Conservation (phyloP, 1,139 yeast genomes). For the Taphrina pruni region DNA sequence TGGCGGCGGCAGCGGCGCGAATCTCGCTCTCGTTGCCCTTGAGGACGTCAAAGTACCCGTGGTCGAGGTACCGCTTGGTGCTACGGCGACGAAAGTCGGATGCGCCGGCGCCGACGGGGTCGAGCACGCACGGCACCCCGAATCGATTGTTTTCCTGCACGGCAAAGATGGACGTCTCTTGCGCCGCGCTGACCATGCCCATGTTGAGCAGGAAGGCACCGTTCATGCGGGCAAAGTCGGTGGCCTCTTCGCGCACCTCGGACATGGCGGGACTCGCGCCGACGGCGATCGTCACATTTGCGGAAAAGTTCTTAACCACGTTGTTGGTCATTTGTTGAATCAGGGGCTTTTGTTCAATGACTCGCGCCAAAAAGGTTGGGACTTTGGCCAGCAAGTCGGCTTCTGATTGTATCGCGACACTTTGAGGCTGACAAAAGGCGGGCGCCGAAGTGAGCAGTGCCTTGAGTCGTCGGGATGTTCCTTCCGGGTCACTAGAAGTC, state of each 20-base stretch:
- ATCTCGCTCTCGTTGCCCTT: slow-evolving; percentile 93
- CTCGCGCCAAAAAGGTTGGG: neutral
- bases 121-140: slow-evolving; percentile 72
- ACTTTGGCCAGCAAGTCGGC: slow-evolving; percentile 5
- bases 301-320: slow-evolving; percentile 88
- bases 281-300: slow-evolving; percentile 82
- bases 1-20: slow-evolving; percentile 54
- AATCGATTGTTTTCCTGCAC: slow-evolving; percentile 63
- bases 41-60: slow-evolving; percentile 70
- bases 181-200: slow-evolving; percentile 61
- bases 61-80: slow-evolving; percentile 59
- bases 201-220: slow-evolving; percentile 71
- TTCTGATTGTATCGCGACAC: neutral
- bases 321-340: slow-evolving; percentile 88
- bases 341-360: slow-evolving; percentile 57
- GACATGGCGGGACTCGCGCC: slow-evolving; percentile 95
- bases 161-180: slow-evolving; percentile 60
- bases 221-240: slow-evolving; percentile 63
- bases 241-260: slow-evolving; percentile 72
- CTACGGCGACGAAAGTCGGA: slow-evolving; percentile 63
- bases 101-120: slow-evolving; percentile 94
- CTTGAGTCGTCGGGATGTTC: slow-evolving; percentile 57
- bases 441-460: slow-evolving; percentile 46
- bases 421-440: slow-evolving; percentile 43
- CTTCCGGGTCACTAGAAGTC: slow-evolving; percentile 66